Evolutionary conservation across 2,329 filamentous ascomycete genomes (phyloP).

Genomic region (Colletotrichum lentis): DNA sequence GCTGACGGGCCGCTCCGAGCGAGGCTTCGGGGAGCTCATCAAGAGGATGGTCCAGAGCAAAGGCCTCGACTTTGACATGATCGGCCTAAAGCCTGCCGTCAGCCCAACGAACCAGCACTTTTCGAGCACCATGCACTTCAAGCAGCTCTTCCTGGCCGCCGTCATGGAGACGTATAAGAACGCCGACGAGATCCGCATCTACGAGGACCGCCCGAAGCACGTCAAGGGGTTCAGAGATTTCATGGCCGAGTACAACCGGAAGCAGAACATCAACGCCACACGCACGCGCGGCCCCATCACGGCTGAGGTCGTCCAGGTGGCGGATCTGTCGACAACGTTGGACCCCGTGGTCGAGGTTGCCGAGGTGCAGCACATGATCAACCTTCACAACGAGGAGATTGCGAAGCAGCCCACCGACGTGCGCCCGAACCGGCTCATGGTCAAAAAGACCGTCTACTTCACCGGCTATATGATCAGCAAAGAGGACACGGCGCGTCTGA

Average conservation of each 20-base stretch:
- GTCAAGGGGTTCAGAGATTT: conserved; percentile 87
- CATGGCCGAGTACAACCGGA: conserved; percentile 77
- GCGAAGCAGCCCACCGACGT: conserved; percentile 46
- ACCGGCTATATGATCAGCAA: conserved; percentile 87
- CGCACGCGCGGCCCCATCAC: conserved; percentile 70
- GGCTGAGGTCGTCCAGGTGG: conserved; percentile 86
- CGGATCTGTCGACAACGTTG: conserved; percentile 75
- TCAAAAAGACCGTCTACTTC: conserved; percentile 89
- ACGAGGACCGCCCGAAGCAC: conserved; percentile 72
- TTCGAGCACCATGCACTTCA: conserved; percentile 86
- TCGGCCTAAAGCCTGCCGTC: conserved; percentile 84
- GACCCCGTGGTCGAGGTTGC: conserved; percentile 82
- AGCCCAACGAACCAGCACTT: conserved; percentile 84
- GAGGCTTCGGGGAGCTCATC: conserved; percentile 78
- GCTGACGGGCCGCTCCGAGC: conserved; percentile 84
- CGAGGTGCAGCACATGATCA: conserved; percentile 88
- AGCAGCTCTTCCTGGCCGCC: conserved; percentile 82
- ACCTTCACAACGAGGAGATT: conserved; percentile 78
- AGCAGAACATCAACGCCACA: conserved; percentile 53
- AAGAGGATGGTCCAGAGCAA: conserved; percentile 82
- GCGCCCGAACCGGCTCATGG: conserved; percentile 63
- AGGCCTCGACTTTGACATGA: conserved; percentile 84
- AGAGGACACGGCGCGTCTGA: conserved; percentile 75
- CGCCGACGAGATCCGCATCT: conserved; percentile 82
- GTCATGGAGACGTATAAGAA: conserved; percentile 85